These are phyloP conservation scores for Trypanosomatidae sp. DNA, from an alignment of 208 protist species.

Conservation along the genomic window DNA sequence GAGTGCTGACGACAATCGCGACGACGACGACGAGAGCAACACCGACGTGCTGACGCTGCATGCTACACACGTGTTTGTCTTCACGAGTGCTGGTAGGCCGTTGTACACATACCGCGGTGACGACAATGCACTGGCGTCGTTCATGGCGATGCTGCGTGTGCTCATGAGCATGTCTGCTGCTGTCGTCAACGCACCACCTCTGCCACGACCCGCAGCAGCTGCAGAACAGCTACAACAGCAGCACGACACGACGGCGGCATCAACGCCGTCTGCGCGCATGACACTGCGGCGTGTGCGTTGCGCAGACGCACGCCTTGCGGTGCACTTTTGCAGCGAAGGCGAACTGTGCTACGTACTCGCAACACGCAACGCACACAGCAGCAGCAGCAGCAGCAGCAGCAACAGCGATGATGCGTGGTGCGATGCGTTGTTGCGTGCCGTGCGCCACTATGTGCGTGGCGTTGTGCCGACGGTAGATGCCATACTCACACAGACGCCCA, in stretches of 20 bases:
- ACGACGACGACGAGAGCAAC: background rate
- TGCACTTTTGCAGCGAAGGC: constrained; percentile 32
- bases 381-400: too few species aligned
- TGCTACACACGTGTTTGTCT: constrained; percentile 66
- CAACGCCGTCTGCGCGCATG: too few species aligned
- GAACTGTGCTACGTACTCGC: constrained; percentile 47
- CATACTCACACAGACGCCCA: constrained; percentile 21
- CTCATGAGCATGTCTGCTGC: too few species aligned
- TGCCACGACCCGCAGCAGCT: too few species aligned
- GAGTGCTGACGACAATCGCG: background rate
- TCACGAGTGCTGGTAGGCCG: constrained; percentile 80
- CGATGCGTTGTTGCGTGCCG: constrained; percentile 23
- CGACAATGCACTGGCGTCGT: too few species aligned
- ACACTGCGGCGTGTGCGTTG: too few species aligned
- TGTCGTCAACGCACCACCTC: too few species aligned
- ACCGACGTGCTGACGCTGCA: constrained; percentile 15
- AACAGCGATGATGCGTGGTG: constrained; percentile 5
- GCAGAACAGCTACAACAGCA: too few species aligned
- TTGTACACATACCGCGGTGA: too few species aligned
- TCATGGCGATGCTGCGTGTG: too few species aligned
- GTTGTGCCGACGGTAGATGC: constrained; percentile 39
- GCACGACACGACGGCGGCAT: too few species aligned
- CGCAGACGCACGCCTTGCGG: too few species aligned
- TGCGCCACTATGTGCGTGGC: constrained; percentile 36
- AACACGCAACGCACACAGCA: background rate